Evolutionary conservation across 768 basidiomycete genomes (phyloP).

Genomic region (Xerocomellus amylosporus): DNA sequence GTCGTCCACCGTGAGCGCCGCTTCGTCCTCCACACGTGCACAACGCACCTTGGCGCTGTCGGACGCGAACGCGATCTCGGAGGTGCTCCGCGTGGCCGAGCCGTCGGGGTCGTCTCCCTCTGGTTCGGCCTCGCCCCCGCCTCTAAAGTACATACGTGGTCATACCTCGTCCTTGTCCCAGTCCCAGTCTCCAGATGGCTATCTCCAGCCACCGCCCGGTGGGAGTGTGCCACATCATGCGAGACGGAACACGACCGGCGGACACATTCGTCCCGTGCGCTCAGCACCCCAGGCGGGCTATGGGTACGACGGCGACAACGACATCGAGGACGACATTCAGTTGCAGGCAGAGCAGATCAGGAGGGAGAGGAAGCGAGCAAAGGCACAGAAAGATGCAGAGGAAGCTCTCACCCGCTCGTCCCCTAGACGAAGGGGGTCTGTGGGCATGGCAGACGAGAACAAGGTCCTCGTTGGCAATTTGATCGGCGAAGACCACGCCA

Average conservation of each 20-base stretch:
- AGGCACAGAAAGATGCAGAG: slow-evolving; percentile 61
- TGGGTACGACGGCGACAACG: slow-evolving; percentile 37
- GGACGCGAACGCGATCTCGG: slow-evolving; percentile 20
- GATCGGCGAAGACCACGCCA: slow-evolving; percentile 97
- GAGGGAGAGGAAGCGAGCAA: slow-evolving; percentile 74
- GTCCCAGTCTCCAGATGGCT: slow-evolving; percentile 38
- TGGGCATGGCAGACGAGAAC: slow-evolving; percentile 42
- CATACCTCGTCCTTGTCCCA: slow-evolving; percentile 26
- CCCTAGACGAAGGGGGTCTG: slow-evolving; percentile 22
- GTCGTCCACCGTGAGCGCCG: slow-evolving; percentile 30
- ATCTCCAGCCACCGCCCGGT: slow-evolving; percentile 49
- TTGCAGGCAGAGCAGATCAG: slow-evolving; percentile 87
- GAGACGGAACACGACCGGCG: slow-evolving; percentile 73
- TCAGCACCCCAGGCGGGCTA: slow-evolving; percentile 35
- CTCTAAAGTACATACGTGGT: slow-evolving; percentile 19
- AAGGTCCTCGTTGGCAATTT: slow-evolving; percentile 85
- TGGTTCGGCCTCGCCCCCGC: slow-evolving; percentile 16
- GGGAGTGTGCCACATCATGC: slow-evolving; percentile 32
- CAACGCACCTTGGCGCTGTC: slow-evolving; percentile 9
- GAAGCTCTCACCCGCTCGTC: slow-evolving; percentile 46
- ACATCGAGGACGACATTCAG: slow-evolving; percentile 63
- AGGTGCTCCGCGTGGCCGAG: slow-evolving; percentile 21
- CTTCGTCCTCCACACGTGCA: slow-evolving; percentile 19
- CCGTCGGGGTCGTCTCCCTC: slow-evolving; percentile 14
- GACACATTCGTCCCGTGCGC: slow-evolving; percentile 33